Percentiles rank a stretch among this genome's conserved stretches.
Conservation (phyloP, 1,139 yeast genomes). For the Candida albicans region DNA sequence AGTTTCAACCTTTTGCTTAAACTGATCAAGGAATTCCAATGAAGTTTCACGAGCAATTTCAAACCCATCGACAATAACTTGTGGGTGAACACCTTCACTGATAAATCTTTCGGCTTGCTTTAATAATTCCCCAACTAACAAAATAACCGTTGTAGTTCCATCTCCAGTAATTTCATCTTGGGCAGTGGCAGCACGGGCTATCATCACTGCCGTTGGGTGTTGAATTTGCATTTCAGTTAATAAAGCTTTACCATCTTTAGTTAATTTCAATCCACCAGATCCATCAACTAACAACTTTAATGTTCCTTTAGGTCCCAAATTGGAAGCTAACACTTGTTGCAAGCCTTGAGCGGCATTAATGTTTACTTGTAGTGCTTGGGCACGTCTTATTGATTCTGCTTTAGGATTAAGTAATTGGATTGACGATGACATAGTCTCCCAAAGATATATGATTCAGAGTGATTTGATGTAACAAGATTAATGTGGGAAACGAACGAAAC, state of each 20-base stretch:
- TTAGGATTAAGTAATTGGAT: slow-evolving; percentile 93
- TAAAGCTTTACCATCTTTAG: slow-evolving; percentile 95
- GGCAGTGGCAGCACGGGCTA: slow-evolving; percentile 97
- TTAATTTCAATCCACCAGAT: slow-evolving; percentile 89
- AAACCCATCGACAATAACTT: slow-evolving; percentile 93
- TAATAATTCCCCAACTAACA: slow-evolving; percentile 90
- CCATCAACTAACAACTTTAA: slow-evolving; percentile 96
- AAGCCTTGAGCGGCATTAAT: slow-evolving; percentile 96
- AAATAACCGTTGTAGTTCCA: slow-evolving; percentile 97
- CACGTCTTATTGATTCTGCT: slow-evolving; percentile 92
- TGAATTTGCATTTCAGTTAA: slow-evolving; percentile 97
- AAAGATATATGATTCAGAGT: too few relatives aligned
- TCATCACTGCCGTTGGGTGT: slow-evolving; percentile 99
- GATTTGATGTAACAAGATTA: too few relatives aligned
- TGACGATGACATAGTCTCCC: slow-evolving; percentile 49
- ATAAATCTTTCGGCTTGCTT: slow-evolving; percentile 93
- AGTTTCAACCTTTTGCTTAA: slow-evolving; percentile 44
- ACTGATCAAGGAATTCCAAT: slow-evolving; percentile 65
- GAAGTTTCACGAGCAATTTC: slow-evolving; percentile 83
- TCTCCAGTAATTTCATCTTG: slow-evolving; percentile 99
- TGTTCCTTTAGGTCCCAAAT: slow-evolving; percentile 97
- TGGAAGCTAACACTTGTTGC: slow-evolving; percentile 87
- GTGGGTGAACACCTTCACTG: slow-evolving; percentile 93
- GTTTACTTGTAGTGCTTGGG: slow-evolving; percentile 93
- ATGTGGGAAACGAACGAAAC: neutral